Base-by-base conservation (phyloP, 2,329 filamentous ascomycete genomes). In the Neonectria coccinea region DNA sequence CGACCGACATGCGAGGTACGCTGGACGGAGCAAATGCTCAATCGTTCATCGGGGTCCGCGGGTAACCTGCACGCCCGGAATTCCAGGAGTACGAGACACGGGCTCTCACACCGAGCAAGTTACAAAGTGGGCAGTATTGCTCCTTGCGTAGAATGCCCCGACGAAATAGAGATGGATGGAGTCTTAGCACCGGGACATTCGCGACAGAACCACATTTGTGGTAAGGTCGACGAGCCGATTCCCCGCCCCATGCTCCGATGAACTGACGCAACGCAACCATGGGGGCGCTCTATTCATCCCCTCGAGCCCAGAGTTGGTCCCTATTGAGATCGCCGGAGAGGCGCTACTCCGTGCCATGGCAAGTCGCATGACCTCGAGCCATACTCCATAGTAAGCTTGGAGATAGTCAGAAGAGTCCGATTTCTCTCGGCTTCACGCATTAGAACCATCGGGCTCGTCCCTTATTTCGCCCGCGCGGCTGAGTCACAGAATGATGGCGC, bases 301-400 rank as follows among this genome's bases (percentile, higher is more conserved):
- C 14, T 41, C 31, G 31, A 54, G 51, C 9, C 33, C 51, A 36
- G 11, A 36, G 5, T 33, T 33, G 4, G 11, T 14, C 12, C 36
- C n/a, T 10, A 20, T 16, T 16, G 45, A 18, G 4, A 33, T 33
- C 16, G 47, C 25, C 10, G 25, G 53, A 25, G 14, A 18, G 27
- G 47, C 47, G 47, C 27, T 33, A 31, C 27, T 20, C 31, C 29
- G 31, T 7, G 4, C n/a, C 29, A 57, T 29, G 29, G 39, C 10
- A 20, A 58, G 54, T 63, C 54, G 42, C 60, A 39, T 54, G 47
- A 57, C 54, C 31, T 53, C 48, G 45, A 52, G 52, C 54, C 39
- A 36, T 7, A 29, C 8, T 29, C 2, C 6, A 10, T 10, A 48
- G 42, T 22, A 7, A 39, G 12, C 22, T 39, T 14, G 44, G 52